These are phyloP conservation scores for Periglandula ipomoeae DNA, from an alignment of 2,329 filamentous ascomycete genomes.

Conservation along the genomic window DNA sequence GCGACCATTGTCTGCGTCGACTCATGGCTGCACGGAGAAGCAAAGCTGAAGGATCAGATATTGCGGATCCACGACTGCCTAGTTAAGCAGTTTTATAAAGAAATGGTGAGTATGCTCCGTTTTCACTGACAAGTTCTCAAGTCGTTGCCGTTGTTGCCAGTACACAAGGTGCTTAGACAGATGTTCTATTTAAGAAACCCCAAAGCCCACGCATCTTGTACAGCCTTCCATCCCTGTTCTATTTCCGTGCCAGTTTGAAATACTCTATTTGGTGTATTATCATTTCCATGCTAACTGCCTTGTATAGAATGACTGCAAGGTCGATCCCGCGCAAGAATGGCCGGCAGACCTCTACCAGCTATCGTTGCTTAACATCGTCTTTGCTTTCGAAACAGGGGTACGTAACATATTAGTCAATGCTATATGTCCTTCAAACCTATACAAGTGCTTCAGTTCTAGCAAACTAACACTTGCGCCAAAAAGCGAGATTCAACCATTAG, in stretches of 20 bases:
- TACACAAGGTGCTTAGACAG: neutral
- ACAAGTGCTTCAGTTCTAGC: neutral
- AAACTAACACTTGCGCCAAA: neutral
- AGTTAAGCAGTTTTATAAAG: slow-evolving; percentile 20
- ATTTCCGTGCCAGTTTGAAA: too few relatives aligned
- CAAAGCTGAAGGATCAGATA: slow-evolving; percentile 16
- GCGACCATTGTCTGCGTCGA: slow-evolving; percentile 29
- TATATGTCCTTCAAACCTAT: neutral
- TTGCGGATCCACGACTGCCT: slow-evolving; percentile 23
- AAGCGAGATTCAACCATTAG: slow-evolving; percentile 24
- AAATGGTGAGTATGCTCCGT: slow-evolving; percentile 15
- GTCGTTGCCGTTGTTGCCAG: slow-evolving; percentile 6
- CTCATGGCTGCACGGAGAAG: slow-evolving; percentile 25
- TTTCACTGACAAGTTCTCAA: neutral
- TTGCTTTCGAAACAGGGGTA: slow-evolving; percentile 28
- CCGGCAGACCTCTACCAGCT: slow-evolving; percentile 24
- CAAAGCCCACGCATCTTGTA: too few relatives aligned
- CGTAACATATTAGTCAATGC: slow-evolving; percentile 6
- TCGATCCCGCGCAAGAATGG: slow-evolving; percentile 18
- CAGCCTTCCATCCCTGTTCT: too few relatives aligned
- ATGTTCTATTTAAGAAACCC: too few relatives aligned
- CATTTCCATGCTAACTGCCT: too few relatives aligned
- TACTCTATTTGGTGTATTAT: neutral
- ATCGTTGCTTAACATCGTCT: slow-evolving; percentile 28
- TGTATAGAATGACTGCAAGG: slow-evolving; percentile 3